Evolutionary conservation across 2,329 filamentous ascomycete genomes (phyloP), one percentile per base, ranked within the genome.

Genomic region (Penicillium sp.): DNA sequence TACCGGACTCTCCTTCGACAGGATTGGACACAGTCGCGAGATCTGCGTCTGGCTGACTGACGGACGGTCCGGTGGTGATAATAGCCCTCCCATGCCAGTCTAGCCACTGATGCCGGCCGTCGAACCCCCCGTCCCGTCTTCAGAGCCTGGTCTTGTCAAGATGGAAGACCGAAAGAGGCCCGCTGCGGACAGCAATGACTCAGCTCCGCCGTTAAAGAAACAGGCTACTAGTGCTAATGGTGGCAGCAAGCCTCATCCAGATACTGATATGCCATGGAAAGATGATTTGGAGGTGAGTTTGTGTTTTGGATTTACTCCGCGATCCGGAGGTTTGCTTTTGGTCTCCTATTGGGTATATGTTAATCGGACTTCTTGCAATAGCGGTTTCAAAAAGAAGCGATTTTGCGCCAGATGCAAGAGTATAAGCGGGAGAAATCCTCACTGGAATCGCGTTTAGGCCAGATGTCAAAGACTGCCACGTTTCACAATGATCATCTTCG

Each of bases 81-180:
- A 45, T 60, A 67, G 61, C 61, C 61, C 53, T 62, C 64, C 67
- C 69, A 73, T 69, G 71, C 69, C 71, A 75, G 69, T 75, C 74
- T 77, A 76, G 78, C 79, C 83, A 88, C 89, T 91, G 84, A 95
- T 95, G 90, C 87, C 87, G 88, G 84, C 89, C 84, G 86, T 89
- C 80, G 88, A 89, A 79, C 82, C 83, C 74, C 84, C 86, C 77
- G 82, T 87, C 77, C 83, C 87, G 82, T 85, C 86, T 84, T 85
- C 89, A 82, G 88, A 90, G 80, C 77, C 83, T 75, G 87, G 87
- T 83, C 83, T 90, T 79, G 82, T 86, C 67, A 96, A 94, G 85
- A 99, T 97, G 93, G 94, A 99, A 84, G 94, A 97, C 82, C 91
- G 94, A 85, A 99, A 99, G 85, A 87, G 94, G 85, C 89, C 91